Percentiles rank a stretch among this genome's conserved stretches.
phyloP scores from a whole-genome alignment of 2,329 filamentous ascomycete genomes.

The Penicillium expansum region DNA sequence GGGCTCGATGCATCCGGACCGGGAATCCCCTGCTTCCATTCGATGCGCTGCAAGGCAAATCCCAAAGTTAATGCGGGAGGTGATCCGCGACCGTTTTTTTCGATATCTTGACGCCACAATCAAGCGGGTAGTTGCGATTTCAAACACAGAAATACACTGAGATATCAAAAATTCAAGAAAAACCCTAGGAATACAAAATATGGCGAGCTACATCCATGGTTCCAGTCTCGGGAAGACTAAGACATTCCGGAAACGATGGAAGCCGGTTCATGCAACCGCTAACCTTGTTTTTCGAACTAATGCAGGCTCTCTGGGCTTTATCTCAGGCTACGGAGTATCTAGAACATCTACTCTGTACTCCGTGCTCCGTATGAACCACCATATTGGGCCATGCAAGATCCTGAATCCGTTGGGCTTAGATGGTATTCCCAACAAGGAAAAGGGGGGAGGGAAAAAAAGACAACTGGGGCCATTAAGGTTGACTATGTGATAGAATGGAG shows the following conservation, averaged over 20 bases:
- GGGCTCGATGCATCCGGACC: background rate
- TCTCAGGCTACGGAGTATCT: background rate
- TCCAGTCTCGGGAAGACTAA: conserved; percentile 6
- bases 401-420: background rate
- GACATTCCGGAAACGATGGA: conserved; percentile 14
- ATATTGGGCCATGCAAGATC: conserved; percentile 9
- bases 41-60: conserved; percentile 15
- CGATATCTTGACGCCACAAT: conserved; percentile 1
- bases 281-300: conserved; percentile 28
- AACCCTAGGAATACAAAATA: too few relatives aligned
- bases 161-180: background rate
- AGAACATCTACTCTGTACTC: background rate
- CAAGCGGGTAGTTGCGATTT: background rate
- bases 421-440: conserved; percentile 3
- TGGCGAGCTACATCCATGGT: background rate
- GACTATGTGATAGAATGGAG: conserved; percentile 3
- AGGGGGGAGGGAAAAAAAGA: background rate
- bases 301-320: conserved; percentile 25
- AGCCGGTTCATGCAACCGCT: conserved; percentile 26
- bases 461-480: conserved; percentile 5
- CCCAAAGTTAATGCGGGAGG: conserved; percentile 1
- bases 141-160: background rate
- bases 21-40: background rate
- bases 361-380: conserved; percentile 7
- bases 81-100: conserved; percentile 7